Percentiles rank a stretch among this genome's conserved stretches.
phyloP scores from a whole-genome alignment of 345 rosid species.

The Iberis pinnata region DNA sequence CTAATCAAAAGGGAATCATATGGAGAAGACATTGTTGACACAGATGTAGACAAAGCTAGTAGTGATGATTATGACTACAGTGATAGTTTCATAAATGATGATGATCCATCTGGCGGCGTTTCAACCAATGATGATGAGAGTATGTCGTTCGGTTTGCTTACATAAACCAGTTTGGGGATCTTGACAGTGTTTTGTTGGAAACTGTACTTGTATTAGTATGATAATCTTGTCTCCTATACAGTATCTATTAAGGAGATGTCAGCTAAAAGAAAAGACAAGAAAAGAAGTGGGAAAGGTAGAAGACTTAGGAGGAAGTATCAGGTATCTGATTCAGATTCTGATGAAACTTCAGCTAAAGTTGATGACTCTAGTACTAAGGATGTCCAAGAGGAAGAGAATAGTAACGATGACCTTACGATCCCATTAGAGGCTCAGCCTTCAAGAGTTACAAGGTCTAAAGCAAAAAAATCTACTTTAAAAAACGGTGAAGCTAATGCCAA shows the following conservation, averaged over 20 bases:
- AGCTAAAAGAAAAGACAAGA: constrained; percentile 21
- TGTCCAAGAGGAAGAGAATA: constrained; percentile 16
- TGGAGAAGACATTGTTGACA: constrained; percentile 62
- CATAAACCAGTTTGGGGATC: background rate
- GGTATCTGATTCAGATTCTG: constrained; percentile 41
- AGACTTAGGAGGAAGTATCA: constrained; percentile 45
- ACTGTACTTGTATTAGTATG: background rate
- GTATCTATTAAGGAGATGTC: constrained; percentile 27
- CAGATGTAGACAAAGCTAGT: constrained; percentile 47
- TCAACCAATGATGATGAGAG: constrained; percentile 36
- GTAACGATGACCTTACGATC: constrained; percentile 26
- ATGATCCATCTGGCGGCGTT: constrained; percentile 29
- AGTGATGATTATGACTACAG: constrained; percentile 49
- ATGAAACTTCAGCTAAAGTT: constrained; percentile 18
- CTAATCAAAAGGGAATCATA: constrained; percentile 41
- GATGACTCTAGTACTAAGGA: constrained; percentile 13
- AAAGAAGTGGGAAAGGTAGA: constrained; percentile 25
- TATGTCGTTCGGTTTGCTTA: too few relatives aligned
- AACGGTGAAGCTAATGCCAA: constrained; percentile 10
- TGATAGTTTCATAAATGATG: constrained; percentile 69
- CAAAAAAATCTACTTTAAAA: constrained; percentile 13
- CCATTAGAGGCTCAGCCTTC: constrained; percentile 21
- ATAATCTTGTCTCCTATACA: constrained; percentile 9
- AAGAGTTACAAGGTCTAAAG: constrained; percentile 15
- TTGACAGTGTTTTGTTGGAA: background rate